Conservation (phyloP, 2,329 filamentous ascomycete species). For the Cercospora sp. region DNA sequence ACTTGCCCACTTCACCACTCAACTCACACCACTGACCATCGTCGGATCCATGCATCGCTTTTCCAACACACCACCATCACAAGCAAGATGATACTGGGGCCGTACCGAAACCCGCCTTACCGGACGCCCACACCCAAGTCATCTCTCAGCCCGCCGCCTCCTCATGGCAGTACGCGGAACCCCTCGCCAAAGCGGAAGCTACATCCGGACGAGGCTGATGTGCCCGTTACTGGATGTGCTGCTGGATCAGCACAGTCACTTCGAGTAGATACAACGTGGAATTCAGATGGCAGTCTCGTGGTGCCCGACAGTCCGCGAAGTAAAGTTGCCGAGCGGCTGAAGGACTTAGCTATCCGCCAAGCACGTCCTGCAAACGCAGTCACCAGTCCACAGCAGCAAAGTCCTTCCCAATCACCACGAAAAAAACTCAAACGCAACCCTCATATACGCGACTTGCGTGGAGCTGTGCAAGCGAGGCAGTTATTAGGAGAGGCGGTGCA, state of each 20-base stretch:
- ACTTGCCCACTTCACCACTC: background rate
- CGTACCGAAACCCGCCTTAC: conserved; percentile 31
- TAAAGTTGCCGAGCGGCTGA: conserved; percentile 33
- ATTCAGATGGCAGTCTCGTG: background rate
- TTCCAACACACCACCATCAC: background rate
- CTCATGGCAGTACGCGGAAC: conserved; percentile 1
- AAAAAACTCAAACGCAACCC: conserved; percentile 28
- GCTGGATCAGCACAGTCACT: conserved; percentile 2
- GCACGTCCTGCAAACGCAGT: background rate
- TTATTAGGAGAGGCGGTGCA: background rate
- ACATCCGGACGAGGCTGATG: background rate
- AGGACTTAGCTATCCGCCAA: conserved; percentile 26
- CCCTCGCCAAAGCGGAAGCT: conserved; percentile 31
- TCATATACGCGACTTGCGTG: conserved; percentile 5
- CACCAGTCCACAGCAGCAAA: background rate
- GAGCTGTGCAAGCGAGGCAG: conserved; percentile 1
- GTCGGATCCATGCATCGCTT: background rate
- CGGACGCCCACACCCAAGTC: conserved; percentile 26
- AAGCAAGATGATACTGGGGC: conserved; percentile 21
- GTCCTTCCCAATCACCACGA: conserved; percentile 20
- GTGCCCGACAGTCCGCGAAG: conserved; percentile 34
- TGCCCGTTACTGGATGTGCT: background rate
- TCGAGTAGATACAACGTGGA: conserved; percentile 18
- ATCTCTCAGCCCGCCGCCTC: conserved; percentile 22
- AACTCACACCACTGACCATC: conserved; percentile 1